Base-by-base conservation (phyloP, 192 early-diverging fungal species). In the Podila epicladia region DNA sequence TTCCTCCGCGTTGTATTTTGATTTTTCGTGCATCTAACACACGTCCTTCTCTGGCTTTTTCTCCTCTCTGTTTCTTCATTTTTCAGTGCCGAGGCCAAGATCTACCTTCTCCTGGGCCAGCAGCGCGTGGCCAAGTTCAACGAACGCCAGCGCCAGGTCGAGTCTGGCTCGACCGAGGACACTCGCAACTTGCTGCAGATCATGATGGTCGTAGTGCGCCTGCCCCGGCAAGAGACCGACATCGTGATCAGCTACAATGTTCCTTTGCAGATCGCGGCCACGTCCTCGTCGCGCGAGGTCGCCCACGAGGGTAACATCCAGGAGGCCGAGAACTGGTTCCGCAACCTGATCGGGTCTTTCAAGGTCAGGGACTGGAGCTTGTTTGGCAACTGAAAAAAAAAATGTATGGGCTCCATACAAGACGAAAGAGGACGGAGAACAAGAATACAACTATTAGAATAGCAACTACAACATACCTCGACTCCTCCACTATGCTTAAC, bases 41-140 rank as follows among this genome's bases (percentile, higher is more conserved):
- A 9, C n/a, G 6, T n/a, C 28, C 2, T 15, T 13, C 51, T n/a
- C 22, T 22, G 29, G 1, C 29, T 11, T 17, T 17, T 45, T 41
- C 31, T 31, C 69, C 17, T 57, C 41, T 51, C 12, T 65, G 7
- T 41, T 38, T 49, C 24, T 58, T 15, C 9, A n/a, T 29, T 2
- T 20, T 32, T 9, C 31, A 88, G 85, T 41, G 67, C 71, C 8
- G 78, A 82, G 22, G 79, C 82, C 9, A 74, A 76, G 58, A 76
- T 89, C 51, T 82, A 83, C 62, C 67, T 92, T 19, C 69, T 96
- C 1, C 76, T 75, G 26, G 95, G 94, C 9, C 62, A 76, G 48
- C 97, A 97, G 80, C 57, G 71, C 0, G 83, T 94, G 6, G 89
- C 92, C 33, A 98, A 97, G 76, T 97, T 95, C 75, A 92, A 93